phyloP scores from a whole-genome alignment of 306 rosid genomes.

The Trichosanthes truncata region DNA sequence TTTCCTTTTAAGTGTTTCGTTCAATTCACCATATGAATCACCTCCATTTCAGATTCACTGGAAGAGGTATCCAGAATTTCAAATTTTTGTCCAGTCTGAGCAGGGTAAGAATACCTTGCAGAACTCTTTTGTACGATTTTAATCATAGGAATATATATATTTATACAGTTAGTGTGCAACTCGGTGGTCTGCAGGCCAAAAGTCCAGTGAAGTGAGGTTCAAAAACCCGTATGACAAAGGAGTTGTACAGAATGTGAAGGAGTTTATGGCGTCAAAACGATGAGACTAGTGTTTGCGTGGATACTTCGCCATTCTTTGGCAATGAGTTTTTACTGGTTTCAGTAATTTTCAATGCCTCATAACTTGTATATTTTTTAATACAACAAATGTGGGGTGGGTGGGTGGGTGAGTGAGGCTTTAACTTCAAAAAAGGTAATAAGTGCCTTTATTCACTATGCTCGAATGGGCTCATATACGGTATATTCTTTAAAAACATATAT shows the following conservation, averaged over 20 bases:
- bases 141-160: background rate
- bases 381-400: background rate
- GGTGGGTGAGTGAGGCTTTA: background rate
- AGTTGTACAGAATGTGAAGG: slow-evolving; percentile 28
- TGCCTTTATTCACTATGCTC: background rate
- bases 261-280: slow-evolving; percentile 15
- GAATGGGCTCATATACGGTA: background rate
- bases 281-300: background rate
- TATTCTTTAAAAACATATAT: background rate
- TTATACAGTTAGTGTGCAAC: background rate
- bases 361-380: background rate
- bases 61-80: slow-evolving; percentile 45
- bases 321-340: background rate
- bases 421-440: background rate
- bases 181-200: slow-evolving; percentile 15
- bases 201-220: slow-evolving; percentile 14
- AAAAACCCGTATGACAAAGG: slow-evolving; percentile 38
- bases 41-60: slow-evolving; percentile 26
- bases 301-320: background rate
- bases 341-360: background rate
- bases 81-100: slow-evolving; percentile 13
- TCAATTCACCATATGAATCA: background rate
- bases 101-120: slow-evolving; percentile 20
- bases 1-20: background rate
- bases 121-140: background rate